phyloP scores from a whole-genome alignment of 257 asterid species.

The Mentha longifolia region DNA sequence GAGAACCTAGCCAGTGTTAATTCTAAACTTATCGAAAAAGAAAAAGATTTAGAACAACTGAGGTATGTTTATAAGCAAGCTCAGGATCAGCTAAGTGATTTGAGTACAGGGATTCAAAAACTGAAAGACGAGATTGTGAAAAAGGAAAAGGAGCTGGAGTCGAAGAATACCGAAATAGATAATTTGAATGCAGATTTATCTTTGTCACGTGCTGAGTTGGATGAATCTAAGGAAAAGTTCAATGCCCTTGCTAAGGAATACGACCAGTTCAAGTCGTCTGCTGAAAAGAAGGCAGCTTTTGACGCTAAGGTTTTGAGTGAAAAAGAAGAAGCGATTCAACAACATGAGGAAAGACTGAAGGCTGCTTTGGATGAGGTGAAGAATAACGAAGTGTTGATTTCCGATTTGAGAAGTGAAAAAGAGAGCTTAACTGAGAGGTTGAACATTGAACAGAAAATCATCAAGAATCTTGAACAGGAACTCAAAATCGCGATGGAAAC shows the following conservation, averaged over 20 bases:
- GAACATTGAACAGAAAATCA: constrained; percentile 52
- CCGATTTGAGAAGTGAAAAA: constrained; percentile 61
- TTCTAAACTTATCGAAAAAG: constrained; percentile 57
- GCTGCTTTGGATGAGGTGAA: constrained; percentile 47
- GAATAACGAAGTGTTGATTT: constrained; percentile 40
- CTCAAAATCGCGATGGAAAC: constrained; percentile 43
- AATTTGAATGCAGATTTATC: constrained; percentile 52
- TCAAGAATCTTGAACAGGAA: constrained; percentile 58
- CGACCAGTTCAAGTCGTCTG: constrained; percentile 50
- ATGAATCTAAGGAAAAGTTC: constrained; percentile 45
- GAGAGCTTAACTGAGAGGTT: constrained; percentile 47
- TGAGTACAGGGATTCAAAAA: constrained; percentile 52
- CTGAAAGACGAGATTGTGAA: constrained; percentile 49
- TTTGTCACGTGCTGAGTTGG: constrained; percentile 52
- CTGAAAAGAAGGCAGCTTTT: constrained; percentile 62
- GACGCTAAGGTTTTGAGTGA: constrained; percentile 63
- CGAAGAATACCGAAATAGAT: constrained; percentile 43
- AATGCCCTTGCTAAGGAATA: constrained; percentile 52
- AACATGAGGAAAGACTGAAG: constrained; percentile 62
- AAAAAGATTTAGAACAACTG: constrained; percentile 43
- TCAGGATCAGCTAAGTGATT: constrained; percentile 47
- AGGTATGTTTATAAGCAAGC: constrained; percentile 49
- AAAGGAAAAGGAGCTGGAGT: constrained; percentile 60
- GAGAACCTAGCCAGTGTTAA: constrained; percentile 41
- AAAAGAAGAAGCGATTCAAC: constrained; percentile 45